Base-by-base conservation (phyloP, 2,329 filamentous ascomycete genomes). In the Ustulina deusta region DNA sequence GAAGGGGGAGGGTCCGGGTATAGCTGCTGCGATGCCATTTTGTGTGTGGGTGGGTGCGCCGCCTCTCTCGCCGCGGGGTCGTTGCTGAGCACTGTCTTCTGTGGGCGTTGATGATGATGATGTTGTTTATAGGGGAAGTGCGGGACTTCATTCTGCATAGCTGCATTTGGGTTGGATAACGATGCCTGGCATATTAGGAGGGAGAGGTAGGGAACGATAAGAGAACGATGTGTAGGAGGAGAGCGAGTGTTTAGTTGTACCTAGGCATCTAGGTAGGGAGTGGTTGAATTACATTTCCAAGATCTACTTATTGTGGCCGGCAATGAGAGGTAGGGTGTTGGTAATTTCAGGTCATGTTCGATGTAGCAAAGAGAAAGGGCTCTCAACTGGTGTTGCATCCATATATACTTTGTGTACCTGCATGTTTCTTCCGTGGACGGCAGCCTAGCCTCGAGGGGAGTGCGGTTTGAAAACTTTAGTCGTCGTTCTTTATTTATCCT, bases 1-100 rank as follows among this genome's bases (percentile, higher is more conserved):
- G 68, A 69, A 10, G 68, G 68, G 32, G 68, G 68, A 25, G 52
- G 44, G 17, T 68, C 69, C 2, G 15, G 6, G 2, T 64, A 38
- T 51, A 40, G 5, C 3, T 46, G 5, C 3, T 46, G 7, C 38
- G 51, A 6, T 51, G 55, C 36, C 59, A 55, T 66, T 46, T 4
- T 42, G 44, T 52, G 13, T 17, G 27, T 36, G n/a, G n/a, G n/a
- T n/a, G n/a, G n/a, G 3, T 56, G 7, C 15, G 27, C 9, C 13
- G 20, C 22, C 25, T 10, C 55, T 64, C 17, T 55, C 4, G 17
- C 27, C 51, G 34, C 49, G 11, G 46, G 3, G 6, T 48, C 3
- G 25, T 25, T 32, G 13, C 34, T 42, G 38, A 20, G 44, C n/a
- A 36, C 27, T 38, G 54, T 54, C 36, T 29, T 42, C 22, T 54